Conservation (phyloP, 2,329 filamentous ascomycete genomes). For the Ophiognomonia clavigignenti-juglandacearum region DNA sequence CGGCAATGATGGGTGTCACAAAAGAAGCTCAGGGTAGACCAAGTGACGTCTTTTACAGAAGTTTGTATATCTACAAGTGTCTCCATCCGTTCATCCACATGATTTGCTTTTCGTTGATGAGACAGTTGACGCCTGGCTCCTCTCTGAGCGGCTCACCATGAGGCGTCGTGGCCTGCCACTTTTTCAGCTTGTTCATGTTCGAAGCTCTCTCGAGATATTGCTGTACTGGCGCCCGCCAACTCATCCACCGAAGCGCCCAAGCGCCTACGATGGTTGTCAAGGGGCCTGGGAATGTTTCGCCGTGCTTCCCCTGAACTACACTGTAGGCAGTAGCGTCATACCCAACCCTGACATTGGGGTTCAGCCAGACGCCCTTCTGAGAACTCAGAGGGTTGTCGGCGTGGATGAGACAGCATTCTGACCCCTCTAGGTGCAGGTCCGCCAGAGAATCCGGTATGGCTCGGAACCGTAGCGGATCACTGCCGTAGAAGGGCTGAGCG, state of each 20-base stretch:
- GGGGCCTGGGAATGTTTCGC: conserved; percentile 40
- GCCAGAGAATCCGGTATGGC: conserved; percentile 60
- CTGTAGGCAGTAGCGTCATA: conserved; percentile 54
- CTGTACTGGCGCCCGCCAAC: conserved; percentile 38
- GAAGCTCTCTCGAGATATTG: conserved; percentile 30
- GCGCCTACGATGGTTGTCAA: conserved; percentile 45
- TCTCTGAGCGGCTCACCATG: conserved; percentile 24
- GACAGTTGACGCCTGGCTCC: conserved; percentile 43
- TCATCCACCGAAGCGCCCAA: conserved; percentile 53
- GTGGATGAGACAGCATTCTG: conserved; percentile 75
- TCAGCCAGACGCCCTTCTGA: conserved; percentile 57
- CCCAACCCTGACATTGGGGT: conserved; percentile 64
- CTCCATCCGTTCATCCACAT: conserved; percentile 55
- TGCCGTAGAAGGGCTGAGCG: conserved; percentile 41
- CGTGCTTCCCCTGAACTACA: conserved; percentile 38
- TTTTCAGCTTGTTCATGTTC: conserved; percentile 34
- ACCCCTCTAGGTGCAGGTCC: conserved; percentile 62
- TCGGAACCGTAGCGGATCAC: conserved; percentile 50
- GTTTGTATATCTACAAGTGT: conserved; percentile 39
- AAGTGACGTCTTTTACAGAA: no score
- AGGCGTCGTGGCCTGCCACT: conserved; percentile 33
- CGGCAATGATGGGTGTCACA: no score
- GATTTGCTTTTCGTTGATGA: conserved; percentile 58
- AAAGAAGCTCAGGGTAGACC: no score
- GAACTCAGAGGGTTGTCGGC: conserved; percentile 59